Evolutionary conservation across 305 asterid genomes (phyloP).

Genomic region (Solanum aculeatissimum): DNA sequence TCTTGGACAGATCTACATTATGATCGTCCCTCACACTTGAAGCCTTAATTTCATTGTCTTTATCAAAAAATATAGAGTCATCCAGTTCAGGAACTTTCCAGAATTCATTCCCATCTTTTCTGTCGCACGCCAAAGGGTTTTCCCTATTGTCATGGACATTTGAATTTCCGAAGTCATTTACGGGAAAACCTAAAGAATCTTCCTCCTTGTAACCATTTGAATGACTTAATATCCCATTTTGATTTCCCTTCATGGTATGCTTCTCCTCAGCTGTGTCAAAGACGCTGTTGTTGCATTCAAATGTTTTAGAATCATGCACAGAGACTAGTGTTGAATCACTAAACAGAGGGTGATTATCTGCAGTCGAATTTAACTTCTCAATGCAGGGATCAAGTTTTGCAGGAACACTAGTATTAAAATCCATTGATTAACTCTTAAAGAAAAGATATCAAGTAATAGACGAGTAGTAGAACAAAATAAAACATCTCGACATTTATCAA

Average conservation of each 20-base stretch:
- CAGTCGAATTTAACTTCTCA: slow-evolving; percentile 2
- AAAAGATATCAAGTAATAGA: neutral
- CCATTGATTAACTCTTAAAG: neutral
- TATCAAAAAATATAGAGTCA: slow-evolving; percentile 9
- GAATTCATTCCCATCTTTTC: slow-evolving; percentile 8
- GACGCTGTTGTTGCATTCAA: slow-evolving; percentile 29
- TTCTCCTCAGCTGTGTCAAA: slow-evolving; percentile 26
- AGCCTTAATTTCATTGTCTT: slow-evolving; percentile 1
- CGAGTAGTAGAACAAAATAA: neutral
- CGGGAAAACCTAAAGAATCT: slow-evolving; percentile 10
- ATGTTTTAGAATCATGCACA: slow-evolving; percentile 10
- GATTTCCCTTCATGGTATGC: slow-evolving; percentile 41
- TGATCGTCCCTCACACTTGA: slow-evolving; percentile 10
- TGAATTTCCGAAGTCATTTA: slow-evolving; percentile 9
- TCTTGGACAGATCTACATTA: neutral
- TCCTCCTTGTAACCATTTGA: slow-evolving; percentile 14
- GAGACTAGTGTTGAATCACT: neutral
- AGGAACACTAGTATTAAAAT: neutral
- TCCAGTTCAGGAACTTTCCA: slow-evolving; percentile 16
- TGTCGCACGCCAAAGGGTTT: slow-evolving; percentile 10
- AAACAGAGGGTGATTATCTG: neutral
- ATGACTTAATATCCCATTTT: slow-evolving; percentile 2
- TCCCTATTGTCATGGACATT: slow-evolving; percentile 12
- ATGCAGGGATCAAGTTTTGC: neutral
- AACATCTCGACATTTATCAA: neutral